These are phyloP conservation scores for Neonectria neomacrospora DNA, from an alignment of 2,329 filamentous ascomycete species.

Conservation along the genomic window DNA sequence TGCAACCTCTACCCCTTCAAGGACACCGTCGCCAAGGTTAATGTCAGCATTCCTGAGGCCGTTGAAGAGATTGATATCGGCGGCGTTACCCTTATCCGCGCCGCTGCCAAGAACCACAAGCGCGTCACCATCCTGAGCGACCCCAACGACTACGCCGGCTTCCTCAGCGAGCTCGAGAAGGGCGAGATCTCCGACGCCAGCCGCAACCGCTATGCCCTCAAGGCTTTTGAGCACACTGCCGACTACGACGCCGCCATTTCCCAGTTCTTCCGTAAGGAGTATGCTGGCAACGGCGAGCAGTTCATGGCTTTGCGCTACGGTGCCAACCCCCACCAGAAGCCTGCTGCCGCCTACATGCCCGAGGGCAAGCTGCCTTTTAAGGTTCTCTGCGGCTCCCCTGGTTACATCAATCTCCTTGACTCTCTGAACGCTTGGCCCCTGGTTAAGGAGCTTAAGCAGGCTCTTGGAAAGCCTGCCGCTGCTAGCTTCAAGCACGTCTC, in stretches of 20 bases:
- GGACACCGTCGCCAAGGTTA: constrained; percentile 95
- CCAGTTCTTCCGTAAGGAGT: constrained; percentile 97
- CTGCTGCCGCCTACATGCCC: constrained; percentile 83
- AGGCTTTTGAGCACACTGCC: constrained; percentile 98
- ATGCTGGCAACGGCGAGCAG: constrained; percentile 85
- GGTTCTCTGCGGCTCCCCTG: constrained; percentile 87
- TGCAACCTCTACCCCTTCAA: constrained; percentile 99
- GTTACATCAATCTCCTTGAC: constrained; percentile 97
- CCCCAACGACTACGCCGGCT: constrained; percentile 91
- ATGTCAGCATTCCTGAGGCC: constrained; percentile 95
- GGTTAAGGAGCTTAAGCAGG: constrained; percentile 93
- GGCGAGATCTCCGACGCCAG: constrained; percentile 88
- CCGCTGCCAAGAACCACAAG: constrained; percentile 97
- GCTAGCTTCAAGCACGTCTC: constrained; percentile 99
- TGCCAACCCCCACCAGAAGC: constrained; percentile 98
- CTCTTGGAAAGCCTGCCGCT: constrained; percentile 87
- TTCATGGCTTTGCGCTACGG: constrained; percentile 91
- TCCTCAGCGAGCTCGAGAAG: constrained; percentile 88
- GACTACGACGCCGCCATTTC: constrained; percentile 96
- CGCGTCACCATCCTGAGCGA: constrained; percentile 97
- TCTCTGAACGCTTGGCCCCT: constrained; percentile 96
- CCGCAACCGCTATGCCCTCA: constrained; percentile 90
- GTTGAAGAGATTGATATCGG: constrained; percentile 99
- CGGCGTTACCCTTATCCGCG: constrained; percentile 94
- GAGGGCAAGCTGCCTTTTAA: constrained; percentile 89